phyloP scores from a whole-genome alignment of 306 rosid genomes.

The Psophocarpus tetragonolobus region DNA sequence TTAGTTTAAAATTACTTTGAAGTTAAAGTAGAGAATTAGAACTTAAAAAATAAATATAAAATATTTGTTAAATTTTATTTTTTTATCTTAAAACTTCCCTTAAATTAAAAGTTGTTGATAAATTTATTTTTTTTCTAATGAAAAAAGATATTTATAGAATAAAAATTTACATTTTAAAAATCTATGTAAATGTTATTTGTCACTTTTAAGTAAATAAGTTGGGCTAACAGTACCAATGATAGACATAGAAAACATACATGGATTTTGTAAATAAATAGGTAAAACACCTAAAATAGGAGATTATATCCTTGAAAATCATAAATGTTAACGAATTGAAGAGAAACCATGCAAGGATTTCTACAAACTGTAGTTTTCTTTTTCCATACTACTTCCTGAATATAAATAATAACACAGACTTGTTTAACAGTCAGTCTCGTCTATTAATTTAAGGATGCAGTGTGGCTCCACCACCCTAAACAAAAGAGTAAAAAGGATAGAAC shows the following conservation, averaged over 20 bases:
- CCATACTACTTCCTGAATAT: background rate
- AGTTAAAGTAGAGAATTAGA: too few relatives aligned
- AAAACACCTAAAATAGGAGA: background rate
- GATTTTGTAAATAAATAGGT: background rate
- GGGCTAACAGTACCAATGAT: too few relatives aligned
- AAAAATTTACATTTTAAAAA: too few relatives aligned
- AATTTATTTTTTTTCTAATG: too few relatives aligned
- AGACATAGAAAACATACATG: background rate
- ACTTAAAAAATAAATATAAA: too few relatives aligned
- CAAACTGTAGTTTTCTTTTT: slow-evolving; percentile 11
- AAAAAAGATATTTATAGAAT: too few relatives aligned
- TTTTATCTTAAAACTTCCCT: too few relatives aligned
- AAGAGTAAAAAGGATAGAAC: background rate
- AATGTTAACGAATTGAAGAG: background rate
- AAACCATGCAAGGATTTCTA: background rate
- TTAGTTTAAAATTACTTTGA: too few relatives aligned
- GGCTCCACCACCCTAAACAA: background rate
- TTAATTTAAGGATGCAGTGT: background rate
- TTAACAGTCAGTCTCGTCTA: background rate
- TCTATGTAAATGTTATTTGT: too few relatives aligned
- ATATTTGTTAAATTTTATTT: too few relatives aligned
- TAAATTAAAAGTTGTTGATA: too few relatives aligned
- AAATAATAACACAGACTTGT: background rate
- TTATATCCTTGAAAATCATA: slow-evolving; percentile 17
- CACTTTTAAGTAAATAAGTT: too few relatives aligned